Conservation (phyloP, 2,329 filamentous ascomycete species). For the Didymella pinodella region DNA sequence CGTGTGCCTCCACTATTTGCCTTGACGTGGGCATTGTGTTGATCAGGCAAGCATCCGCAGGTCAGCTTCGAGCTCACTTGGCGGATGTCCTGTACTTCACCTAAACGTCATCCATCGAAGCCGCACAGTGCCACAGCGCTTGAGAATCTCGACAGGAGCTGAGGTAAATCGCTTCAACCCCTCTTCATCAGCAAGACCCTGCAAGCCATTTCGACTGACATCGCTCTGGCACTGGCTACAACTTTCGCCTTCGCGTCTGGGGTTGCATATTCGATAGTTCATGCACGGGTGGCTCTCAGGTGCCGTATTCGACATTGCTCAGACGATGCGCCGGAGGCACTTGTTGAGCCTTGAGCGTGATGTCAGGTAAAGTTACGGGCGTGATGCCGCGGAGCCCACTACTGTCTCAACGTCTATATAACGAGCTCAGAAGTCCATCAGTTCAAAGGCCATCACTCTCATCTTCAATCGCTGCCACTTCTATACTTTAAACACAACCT, state of each 20-base stretch:
- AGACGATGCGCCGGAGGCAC: not conserved
- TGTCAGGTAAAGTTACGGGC: not conserved
- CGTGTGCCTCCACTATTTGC: no score
- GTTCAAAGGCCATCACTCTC: not conserved
- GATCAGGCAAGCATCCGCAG: not conserved
- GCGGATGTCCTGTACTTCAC: not conserved
- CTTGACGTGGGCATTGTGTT: not conserved
- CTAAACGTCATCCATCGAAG: not conserved
- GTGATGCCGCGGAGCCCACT: not conserved
- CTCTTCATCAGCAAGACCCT: not conserved
- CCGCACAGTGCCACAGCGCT: not conserved
- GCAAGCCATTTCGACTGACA: no score
- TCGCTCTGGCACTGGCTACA: not conserved
- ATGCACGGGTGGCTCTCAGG: not conserved
- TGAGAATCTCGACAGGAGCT: not conserved
- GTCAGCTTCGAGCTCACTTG: not conserved
- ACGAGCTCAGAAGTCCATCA: not conserved
- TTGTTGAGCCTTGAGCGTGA: constrained; percentile 2
- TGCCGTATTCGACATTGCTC: not conserved
- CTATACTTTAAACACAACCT: not conserved
- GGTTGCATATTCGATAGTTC: constrained; percentile 18
- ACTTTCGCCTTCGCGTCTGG: not conserved
- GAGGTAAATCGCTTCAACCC: not conserved
- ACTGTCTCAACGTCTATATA: constrained; percentile 5
- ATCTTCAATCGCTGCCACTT: not conserved